Percentiles rank a stretch among this genome's conserved stretches.
Conservation (phyloP, 805 yeast genomes). For the Schwanniomyces sp. region DNA sequence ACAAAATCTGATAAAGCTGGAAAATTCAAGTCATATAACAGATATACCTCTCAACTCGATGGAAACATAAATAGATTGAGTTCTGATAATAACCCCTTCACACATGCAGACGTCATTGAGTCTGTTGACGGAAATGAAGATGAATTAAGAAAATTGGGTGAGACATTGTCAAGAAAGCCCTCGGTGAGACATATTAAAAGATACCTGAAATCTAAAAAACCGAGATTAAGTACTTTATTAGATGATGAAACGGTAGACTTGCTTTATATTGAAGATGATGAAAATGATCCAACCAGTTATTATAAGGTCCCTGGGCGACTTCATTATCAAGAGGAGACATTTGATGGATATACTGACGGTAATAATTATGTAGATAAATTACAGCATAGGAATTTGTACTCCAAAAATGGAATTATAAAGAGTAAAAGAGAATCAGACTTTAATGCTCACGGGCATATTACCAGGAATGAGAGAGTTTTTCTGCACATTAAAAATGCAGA, state of each 20-base stretch:
- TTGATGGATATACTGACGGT: slow-evolving; percentile 22
- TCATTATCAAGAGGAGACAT: slow-evolving; percentile 26
- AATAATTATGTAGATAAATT: background rate
- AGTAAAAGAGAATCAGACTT: background rate
- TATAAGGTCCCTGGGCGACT: slow-evolving; percentile 3
- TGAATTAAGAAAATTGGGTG: slow-evolving; percentile 36
- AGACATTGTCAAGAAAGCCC: slow-evolving; percentile 30
- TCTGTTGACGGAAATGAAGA: slow-evolving; percentile 15
- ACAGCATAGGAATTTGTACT: background rate
- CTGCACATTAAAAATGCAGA: background rate
- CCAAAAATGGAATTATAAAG: background rate
- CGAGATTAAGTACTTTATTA: background rate
- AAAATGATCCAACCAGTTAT: slow-evolving; percentile 3
- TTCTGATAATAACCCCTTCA: background rate
- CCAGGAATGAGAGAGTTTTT: background rate
- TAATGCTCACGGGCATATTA: background rate
- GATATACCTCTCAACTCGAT: background rate
- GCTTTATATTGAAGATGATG: slow-evolving; percentile 15
- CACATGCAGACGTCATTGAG: background rate
- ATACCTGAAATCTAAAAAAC: slow-evolving; percentile 4
- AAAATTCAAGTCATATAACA: background rate
- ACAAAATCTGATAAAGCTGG: background rate
- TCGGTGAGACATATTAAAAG: slow-evolving; percentile 27
- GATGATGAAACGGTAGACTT: slow-evolving; percentile 16
- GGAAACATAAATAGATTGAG: background rate